Percentiles rank a stretch among this genome's conserved stretches.
These are phyloP conservation scores for Primulina tabacum DNA, from an alignment of 257 asterid genomes.

Conservation along the genomic window DNA sequence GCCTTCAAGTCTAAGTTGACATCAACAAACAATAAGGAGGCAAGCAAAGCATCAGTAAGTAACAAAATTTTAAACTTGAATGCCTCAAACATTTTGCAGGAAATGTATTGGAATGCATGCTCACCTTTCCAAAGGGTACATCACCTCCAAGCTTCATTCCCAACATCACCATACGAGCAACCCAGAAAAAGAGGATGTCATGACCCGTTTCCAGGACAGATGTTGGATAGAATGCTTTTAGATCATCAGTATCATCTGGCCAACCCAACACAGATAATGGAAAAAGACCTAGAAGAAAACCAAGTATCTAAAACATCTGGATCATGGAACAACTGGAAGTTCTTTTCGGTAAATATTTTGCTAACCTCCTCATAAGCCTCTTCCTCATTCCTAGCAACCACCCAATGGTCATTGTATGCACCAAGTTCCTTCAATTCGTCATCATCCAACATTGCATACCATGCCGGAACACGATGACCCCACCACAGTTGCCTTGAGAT, in stretches of 20 bases:
- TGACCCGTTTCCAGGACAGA: constrained; percentile 95
- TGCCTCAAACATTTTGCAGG: neutral
- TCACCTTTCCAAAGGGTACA: constrained; percentile 84
- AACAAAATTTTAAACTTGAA: neutral
- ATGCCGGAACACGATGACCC: constrained; percentile 96
- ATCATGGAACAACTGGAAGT: constrained; percentile 68
- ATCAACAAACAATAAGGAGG: constrained; percentile 19
- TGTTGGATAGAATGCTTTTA: constrained; percentile 77
- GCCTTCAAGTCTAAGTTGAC: neutral
- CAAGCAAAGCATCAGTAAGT: constrained; percentile 5
- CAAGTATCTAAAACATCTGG: constrained; percentile 96
- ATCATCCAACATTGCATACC: constrained; percentile 72
- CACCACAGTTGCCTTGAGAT: constrained; percentile 99
- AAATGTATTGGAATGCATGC: constrained; percentile 9
- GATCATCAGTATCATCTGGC: constrained; percentile 87
- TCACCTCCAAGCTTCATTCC: constrained; percentile 96
- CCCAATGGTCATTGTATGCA: constrained; percentile 64
- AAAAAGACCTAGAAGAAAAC: constrained; percentile 94
- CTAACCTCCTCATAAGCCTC: constrained; percentile 67
- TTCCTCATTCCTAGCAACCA: constrained; percentile 73
- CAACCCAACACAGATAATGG: constrained; percentile 90
- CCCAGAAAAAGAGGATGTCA: constrained; percentile 94
- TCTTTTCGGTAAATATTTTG: constrained; percentile 53
- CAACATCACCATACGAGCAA: constrained; percentile 98
- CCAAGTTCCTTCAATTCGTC: constrained; percentile 75